Evolutionary conservation across 2,329 filamentous ascomycete species (phyloP).

Genomic region (Colletotrichum sp.): DNA sequence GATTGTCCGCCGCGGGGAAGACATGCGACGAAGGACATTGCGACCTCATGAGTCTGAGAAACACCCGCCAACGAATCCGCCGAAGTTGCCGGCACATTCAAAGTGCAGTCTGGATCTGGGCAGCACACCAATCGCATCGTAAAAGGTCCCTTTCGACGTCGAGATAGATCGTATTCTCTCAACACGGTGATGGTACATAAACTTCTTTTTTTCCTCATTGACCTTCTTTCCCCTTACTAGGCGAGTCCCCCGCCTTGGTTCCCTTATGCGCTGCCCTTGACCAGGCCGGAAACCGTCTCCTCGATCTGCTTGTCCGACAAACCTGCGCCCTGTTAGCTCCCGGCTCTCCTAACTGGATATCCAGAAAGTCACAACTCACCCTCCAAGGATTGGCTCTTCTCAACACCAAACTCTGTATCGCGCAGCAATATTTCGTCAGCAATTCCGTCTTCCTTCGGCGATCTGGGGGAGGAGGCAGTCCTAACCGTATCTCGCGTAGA

Average conservation of each 20-base stretch:
- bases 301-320: constrained; percentile 67
- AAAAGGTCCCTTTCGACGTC: not conserved
- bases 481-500: constrained; percentile 93
- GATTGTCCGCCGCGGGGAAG: not conserved
- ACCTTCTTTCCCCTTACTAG: not conserved
- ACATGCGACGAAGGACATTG: not conserved
- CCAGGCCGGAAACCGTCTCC: constrained; percentile 59
- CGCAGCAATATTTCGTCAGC: constrained; percentile 22
- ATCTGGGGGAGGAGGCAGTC: not conserved
- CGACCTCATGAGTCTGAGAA: not conserved
- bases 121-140: not conserved
- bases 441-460: not conserved
- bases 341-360: not conserved
- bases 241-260: not conserved
- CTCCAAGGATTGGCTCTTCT: constrained; percentile 63
- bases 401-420: constrained; percentile 57
- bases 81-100: not conserved
- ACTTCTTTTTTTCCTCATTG: not conserved
- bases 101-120: not conserved
- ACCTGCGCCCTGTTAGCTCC: constrained; percentile 33
- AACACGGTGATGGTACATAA: constrained; percentile 9
- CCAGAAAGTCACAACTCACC: constrained; percentile 29
- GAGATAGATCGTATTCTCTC: not conserved
- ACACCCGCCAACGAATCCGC: not conserved
- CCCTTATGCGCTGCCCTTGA: constrained; percentile 40